Percentiles rank a stretch among this genome's conserved stretches.
Conservation (phyloP, 2,329 filamentous ascomycete species). For the Cladosporium austrohemisphaericum region DNA sequence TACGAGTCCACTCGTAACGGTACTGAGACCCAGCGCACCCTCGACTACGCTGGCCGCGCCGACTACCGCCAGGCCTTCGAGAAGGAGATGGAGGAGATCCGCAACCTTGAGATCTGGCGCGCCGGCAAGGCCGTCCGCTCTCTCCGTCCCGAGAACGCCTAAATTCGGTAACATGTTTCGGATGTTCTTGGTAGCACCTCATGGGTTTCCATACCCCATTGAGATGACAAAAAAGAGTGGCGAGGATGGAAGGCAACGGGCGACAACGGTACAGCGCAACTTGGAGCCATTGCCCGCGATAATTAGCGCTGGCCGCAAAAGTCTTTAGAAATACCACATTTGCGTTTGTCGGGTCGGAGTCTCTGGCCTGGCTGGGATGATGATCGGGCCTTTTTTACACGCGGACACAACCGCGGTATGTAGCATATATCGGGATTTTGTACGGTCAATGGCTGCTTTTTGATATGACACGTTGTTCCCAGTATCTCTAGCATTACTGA, state of each 20-base stretch:
- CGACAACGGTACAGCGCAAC: slow-evolving; percentile 15
- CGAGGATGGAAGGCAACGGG: too few relatives aligned
- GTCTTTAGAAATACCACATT: slow-evolving; percentile 14
- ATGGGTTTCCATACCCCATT: background rate
- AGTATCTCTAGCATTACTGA: background rate
- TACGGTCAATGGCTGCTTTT: slow-evolving; percentile 15
- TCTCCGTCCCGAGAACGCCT: slow-evolving; percentile 37
- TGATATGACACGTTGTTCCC: background rate
- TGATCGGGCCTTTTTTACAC: background rate
- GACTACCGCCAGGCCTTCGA: slow-evolving; percentile 98
- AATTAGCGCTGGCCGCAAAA: slow-evolving; percentile 15
- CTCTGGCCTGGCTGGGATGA: background rate
- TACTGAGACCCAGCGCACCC: slow-evolving; percentile 89
- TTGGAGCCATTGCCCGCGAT: slow-evolving; percentile 12
- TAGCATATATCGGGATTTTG: slow-evolving; percentile 16
- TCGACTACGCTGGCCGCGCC: slow-evolving; percentile 92
- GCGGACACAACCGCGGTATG: too few relatives aligned
- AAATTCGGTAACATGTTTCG: slow-evolving; percentile 17
- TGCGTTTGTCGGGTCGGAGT: slow-evolving; percentile 1
- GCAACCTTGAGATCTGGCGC: slow-evolving; percentile 96
- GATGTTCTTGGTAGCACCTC: background rate
- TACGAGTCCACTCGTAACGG: slow-evolving; percentile 91
- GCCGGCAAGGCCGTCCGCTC: slow-evolving; percentile 91
- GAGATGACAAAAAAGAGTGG: slow-evolving; percentile 1
- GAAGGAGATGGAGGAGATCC: slow-evolving; percentile 98